Base-by-base conservation (phyloP, 2,329 filamentous ascomycete species). In the Beauveria medogensis region DNA sequence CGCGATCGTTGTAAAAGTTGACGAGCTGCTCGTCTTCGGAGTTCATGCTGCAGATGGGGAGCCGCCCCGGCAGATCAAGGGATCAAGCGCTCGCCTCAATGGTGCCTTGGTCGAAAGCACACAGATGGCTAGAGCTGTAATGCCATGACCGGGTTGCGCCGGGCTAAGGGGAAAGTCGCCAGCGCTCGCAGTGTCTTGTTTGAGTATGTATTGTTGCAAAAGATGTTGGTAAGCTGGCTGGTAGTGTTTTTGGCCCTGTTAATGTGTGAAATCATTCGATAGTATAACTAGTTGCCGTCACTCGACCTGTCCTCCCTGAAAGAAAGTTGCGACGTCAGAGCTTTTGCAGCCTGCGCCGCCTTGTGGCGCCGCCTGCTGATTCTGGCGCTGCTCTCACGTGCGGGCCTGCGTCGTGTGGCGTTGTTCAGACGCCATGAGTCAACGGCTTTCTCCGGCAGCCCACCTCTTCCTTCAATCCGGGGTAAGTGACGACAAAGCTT, bases 1-100 rank as follows among this genome's bases (percentile, higher is more conserved):
- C 68, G 62, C 69, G 70, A 65, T 71, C 69, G 68, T 74, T 69
- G 67, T 75, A 73, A 60, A 73, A 73, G 55, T 64, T 68, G 46
- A 70, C 68, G 65, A 72, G 72, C 52, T 69, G 65, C 61, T 66
- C 63, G 63, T 71, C 64, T 65, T 68, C 68, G 64, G 68, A 67
- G 70, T 65, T 72, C 73, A 75, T 75, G 64, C 71, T 71, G 67
- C 63, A 66, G 57, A 59, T 65, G 62, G 54, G 60, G 56, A 56
- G 46, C 60, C 55, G 62, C 59, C 57, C 41, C 28, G 41, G 20
- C 6, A 46, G n/a, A 28, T 57, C 37, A 44, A 34, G 18, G 24
- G 26, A 34, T 43, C 4, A 20, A 34, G 47, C 48, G 12, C 48
- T 59, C 37, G 44, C 30, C 43, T 57, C 22, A 34, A 59, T 28